Percentiles rank a stretch among this genome's conserved stretches.
phyloP scores from a whole-genome alignment of 1,284 basidiomycete genomes.

The Bondarzewia mesenterica region DNA sequence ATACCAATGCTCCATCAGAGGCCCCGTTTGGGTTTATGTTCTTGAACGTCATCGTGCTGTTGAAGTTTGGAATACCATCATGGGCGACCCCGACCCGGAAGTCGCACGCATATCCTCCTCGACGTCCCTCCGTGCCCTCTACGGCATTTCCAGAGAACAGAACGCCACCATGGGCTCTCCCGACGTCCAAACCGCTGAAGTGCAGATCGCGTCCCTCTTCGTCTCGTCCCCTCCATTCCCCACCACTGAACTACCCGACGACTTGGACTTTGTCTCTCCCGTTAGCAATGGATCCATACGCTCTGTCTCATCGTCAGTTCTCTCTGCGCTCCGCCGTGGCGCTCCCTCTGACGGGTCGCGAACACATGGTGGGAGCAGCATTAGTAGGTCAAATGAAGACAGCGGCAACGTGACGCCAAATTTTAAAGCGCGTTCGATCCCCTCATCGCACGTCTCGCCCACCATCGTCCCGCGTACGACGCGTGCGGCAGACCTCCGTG shows the following conservation, averaged over 20 bases:
- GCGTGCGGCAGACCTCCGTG: slow-evolving; percentile 68
- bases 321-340: slow-evolving; percentile 36
- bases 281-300: slow-evolving; percentile 31
- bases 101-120: slow-evolving; percentile 46
- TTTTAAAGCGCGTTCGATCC: slow-evolving; percentile 73
- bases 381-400: slow-evolving; percentile 15
- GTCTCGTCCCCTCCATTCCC: slow-evolving; percentile 73
- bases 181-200: slow-evolving; percentile 56
- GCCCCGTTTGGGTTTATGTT: slow-evolving; percentile 81
- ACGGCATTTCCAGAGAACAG: slow-evolving; percentile 42
- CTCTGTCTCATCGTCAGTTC: slow-evolving; percentile 37
- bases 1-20: slow-evolving; percentile 31
- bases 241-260: slow-evolving; percentile 49
- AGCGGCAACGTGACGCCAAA: slow-evolving; percentile 23
- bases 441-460: slow-evolving; percentile 49
- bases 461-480: slow-evolving; percentile 73
- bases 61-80: slow-evolving; percentile 67
- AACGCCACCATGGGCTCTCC: slow-evolving; percentile 68
- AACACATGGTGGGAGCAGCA: slow-evolving; percentile 16
- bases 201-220: slow-evolving; percentile 69
- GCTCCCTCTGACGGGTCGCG: slow-evolving; percentile 19
- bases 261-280: slow-evolving; percentile 18
- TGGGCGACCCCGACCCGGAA: slow-evolving; percentile 56
- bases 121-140: slow-evolving; percentile 60
- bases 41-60: slow-evolving; percentile 72